Conservation (phyloP, 2,329 filamentous ascomycete genomes). For the Nemania abortiva region DNA sequence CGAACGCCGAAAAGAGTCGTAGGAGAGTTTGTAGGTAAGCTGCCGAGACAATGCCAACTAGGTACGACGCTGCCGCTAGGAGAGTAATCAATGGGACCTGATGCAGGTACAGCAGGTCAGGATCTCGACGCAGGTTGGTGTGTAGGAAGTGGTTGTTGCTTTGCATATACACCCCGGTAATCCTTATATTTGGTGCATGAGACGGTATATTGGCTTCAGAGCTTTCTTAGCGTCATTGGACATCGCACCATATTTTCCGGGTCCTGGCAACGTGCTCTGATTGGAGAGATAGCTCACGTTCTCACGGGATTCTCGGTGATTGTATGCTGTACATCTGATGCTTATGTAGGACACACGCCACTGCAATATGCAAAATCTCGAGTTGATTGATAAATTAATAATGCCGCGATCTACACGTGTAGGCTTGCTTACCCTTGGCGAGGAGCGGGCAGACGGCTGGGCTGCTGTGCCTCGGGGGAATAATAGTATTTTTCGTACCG, state of each 20-base stretch:
- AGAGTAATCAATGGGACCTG: conserved; percentile 35
- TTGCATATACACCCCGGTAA: conserved; percentile 31
- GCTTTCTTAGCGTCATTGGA: conserved; percentile 10
- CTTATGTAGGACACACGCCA: conserved; percentile 31
- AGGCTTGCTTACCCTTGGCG: conserved; percentile 11
- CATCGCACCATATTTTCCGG: conserved; percentile 7
- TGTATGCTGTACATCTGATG: conserved; percentile 6
- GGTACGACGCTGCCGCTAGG: conserved; percentile 9
- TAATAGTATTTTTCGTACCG: background rate
- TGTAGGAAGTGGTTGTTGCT: conserved; percentile 20
- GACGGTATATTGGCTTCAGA: conserved; percentile 27
- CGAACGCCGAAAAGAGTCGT: conserved; percentile 14
- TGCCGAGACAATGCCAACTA: conserved; percentile 21
- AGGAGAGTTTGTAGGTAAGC: conserved; percentile 18
- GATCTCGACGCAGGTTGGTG: conserved; percentile 23
- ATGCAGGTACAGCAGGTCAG: conserved; percentile 47
- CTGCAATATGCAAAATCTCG: conserved; percentile 30
- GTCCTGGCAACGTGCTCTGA: background rate
- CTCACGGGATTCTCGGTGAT: conserved; percentile 18
- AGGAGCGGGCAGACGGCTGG: background rate
- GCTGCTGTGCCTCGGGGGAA: conserved; percentile 9
- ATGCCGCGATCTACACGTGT: background rate
- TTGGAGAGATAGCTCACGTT: conserved; percentile 23
- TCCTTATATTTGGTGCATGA: conserved; percentile 27
- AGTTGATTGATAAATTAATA: conserved; percentile 17